Base-by-base conservation (phyloP, 768 basidiomycete genomes). In the Paxillus involutus region DNA sequence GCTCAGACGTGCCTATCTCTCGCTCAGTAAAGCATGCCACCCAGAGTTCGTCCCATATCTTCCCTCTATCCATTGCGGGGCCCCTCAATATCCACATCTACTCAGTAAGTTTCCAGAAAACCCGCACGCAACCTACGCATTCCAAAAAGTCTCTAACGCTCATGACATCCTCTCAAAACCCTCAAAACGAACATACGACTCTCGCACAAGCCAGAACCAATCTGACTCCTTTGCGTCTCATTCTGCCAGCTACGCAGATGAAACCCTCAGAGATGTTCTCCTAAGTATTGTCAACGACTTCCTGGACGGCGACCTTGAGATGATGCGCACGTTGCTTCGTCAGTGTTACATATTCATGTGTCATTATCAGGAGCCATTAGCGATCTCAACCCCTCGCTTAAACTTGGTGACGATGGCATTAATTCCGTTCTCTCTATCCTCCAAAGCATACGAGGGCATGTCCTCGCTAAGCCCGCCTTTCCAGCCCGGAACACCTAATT, bases 71-170 rank as follows among this genome's bases (percentile, higher is more conserved):
- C 4, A 37, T 33, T 5, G 43, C 44, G 49, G 49, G 59, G 54
- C 49, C 59, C n/a, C 44, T 24, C 35, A 6, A n/a, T 35, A 24
- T 45, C 3, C 59, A 26, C 26, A 26, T 26, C 26, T 6, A 26
- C 26, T 13, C 60, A 94, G 92, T 66, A 94, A 93, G 75, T 93
- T 89, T 59, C 89, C 89, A 3, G 68, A 52, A 19, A 84, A 86
- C 63, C 83, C 86, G 5, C 80, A 86, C 44, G 88, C 92, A 16
- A 94, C 92, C 0, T 75, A 81, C 17, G 92, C 92, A 1, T 94
- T 94, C 66, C 92, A 94, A 65, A 89, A 88, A 61, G 86, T 94
- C 4, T 86, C 89, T 6, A 82, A 91, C 14, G 91, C 92, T 2
- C 94, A 93, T 61, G 80, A 88, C 58, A 82, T 90, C 9, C 83